Percentiles rank a stretch among this genome's conserved stretches.
These are phyloP conservation scores for Isatis tinctoria DNA, from an alignment of 345 rosid genomes.

Conservation along the genomic window DNA sequence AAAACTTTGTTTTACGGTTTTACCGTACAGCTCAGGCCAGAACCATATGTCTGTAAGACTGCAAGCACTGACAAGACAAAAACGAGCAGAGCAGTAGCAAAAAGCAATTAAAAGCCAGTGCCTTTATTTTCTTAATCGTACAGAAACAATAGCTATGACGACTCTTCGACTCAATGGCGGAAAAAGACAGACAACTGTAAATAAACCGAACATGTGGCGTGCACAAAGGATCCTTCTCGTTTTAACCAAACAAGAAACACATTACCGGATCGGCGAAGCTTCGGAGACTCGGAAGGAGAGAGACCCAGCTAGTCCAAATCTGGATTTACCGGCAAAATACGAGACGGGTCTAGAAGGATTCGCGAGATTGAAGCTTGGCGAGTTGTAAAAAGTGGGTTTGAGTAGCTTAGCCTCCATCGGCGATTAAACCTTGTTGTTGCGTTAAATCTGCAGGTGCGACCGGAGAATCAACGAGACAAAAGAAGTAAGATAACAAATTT, in stretches of 20 bases:
- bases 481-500: background rate
- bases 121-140: background rate
- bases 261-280: constrained; percentile 27
- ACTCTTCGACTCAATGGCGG: background rate
- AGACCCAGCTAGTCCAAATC: constrained; percentile 1
- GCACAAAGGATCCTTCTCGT: background rate
- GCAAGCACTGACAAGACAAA: constrained; percentile 18
- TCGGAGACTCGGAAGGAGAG: constrained; percentile 13
- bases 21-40: constrained; percentile 12
- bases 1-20: background rate
- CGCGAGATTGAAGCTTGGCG: background rate
- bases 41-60: background rate
- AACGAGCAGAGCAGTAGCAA: background rate
- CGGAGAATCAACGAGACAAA: background rate
- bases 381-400: constrained; percentile 5
- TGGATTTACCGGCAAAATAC: background rate
- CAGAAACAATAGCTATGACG: background rate
- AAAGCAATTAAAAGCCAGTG: background rate
- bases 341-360: constrained; percentile 15
- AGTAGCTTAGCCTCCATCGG: constrained; percentile 30
- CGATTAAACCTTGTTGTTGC: background rate
- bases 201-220: background rate
- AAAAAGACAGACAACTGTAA: background rate
- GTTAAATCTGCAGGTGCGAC: background rate
- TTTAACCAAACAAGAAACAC: background rate